Base-by-base conservation (phyloP, 108 stramenopile genomes). In the Craspedostauros australis region DNA sequence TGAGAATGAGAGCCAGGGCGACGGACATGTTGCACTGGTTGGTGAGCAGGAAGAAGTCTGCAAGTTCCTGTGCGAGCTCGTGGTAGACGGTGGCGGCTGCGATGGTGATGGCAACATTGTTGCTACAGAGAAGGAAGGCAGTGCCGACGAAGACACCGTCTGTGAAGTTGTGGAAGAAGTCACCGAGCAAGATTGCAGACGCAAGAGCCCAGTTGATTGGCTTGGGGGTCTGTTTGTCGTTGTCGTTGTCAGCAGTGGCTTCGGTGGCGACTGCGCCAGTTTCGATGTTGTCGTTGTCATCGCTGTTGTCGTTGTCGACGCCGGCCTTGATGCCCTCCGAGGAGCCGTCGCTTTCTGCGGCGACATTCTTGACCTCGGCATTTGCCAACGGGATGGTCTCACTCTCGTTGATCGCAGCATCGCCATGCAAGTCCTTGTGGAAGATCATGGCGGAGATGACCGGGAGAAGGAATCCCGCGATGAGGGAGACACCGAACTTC, bases 111-210 rank as follows among this genome's bases (percentile, higher is more conserved):
- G 76, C 80, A 14, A 75, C 33, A n/a, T 9, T 30, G 14, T 16
- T 29, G 8, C 48, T 49, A 50, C 92, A 93, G 0, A 65, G 36
- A 8, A 66, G n/a, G 57, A 88, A 90, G 12, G 86, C 78, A 37
- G 67, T 75, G 20, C 76, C 92, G 41, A 93, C 68, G 50, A 93
- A 88, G 39, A 89, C 54, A 14, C 92, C 92, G 64, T 93, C 92
- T 21, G 70, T 58, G 53, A 88, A 87, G 79, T 87, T 87, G 58
- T 90, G 88, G 55, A 82, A 72, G 15, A 55, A 50, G 63, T 88
- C 88, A 12, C 84, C 84, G 4, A 83, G 28, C n/a, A 77, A 39
- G 32, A 90, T 68, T 26, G 26, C 23, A 7, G 34, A 1, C 2
- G 22, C 33, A 18, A 57, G 44, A 1, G 56, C 33, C 56, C 56